phyloP scores from a whole-genome alignment of 805 yeast species.

The Wickerhamomyces tratensis region DNA sequence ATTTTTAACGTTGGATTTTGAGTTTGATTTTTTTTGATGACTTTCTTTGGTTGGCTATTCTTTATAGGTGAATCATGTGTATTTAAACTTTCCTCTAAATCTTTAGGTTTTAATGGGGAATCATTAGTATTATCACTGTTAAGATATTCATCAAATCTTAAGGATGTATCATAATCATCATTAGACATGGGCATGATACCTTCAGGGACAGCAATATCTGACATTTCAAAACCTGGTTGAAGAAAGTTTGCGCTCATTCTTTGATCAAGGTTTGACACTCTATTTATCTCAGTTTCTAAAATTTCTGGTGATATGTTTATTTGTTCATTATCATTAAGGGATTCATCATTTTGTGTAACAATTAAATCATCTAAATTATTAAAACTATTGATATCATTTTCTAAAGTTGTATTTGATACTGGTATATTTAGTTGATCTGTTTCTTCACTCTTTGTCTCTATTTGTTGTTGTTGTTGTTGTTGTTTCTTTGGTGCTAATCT shows the following conservation, averaged over 20 bases:
- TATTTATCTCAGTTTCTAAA: no score
- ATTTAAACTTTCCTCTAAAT: background rate
- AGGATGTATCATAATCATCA: background rate
- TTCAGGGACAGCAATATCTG: conserved; percentile 18
- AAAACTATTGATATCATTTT: no score
- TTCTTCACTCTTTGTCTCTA: conserved; percentile 4
- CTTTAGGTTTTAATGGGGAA: background rate
- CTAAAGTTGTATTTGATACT: no score
- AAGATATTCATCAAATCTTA: background rate
- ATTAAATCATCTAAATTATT: no score
- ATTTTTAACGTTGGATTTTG: no score
- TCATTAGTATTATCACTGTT: background rate
- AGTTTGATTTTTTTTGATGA: no score
- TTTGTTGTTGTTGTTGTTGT: background rate
- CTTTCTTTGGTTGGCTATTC: background rate
- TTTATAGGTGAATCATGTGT: background rate
- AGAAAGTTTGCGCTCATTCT: no score
- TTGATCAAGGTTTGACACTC: no score
- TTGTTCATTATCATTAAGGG: no score
- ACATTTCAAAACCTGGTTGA: conserved; percentile 1
- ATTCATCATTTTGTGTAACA: no score
- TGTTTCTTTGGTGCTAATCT: conserved; percentile 8
- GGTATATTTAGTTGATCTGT: no score
- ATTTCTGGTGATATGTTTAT: no score
- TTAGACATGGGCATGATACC: conserved; percentile 14